Base-by-base conservation (phyloP, 2,329 filamentous ascomycete species). In the Penicillium italicum region DNA sequence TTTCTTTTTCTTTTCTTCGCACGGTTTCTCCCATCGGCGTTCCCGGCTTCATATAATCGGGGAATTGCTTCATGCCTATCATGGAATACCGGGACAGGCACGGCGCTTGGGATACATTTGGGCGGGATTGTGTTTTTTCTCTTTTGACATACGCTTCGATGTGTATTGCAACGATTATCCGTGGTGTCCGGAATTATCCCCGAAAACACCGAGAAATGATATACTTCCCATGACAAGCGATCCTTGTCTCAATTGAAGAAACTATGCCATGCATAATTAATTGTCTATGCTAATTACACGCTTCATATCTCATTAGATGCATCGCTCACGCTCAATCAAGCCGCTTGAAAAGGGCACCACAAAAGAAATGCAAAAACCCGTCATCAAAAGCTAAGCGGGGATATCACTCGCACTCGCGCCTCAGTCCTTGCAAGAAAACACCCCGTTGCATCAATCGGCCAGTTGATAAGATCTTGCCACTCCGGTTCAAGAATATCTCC, bases 381-480 rank as follows among this genome's bases (percentile, higher is more conserved):
- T 18, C 38, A 42, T 40, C 46, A 50, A 50, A 26, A 12, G 16
- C 30, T 12, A 43, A 50, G 14, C 16, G 48, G 20, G 9, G 48
- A 10, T 28, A 33, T 16, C 37, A 33, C 47, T 31, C 28, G 28
- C 37, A 43, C 36, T 41, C 37, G 37, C 20, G n/a, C 37, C 20
- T 43, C 37, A 16, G 11, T 26, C 20, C 48, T 43, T 5, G 64
- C 58, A 47, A 67, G 56, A 56, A 63, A 64, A 50, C 63, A 70
- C 5, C 70, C 69, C 11, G 69, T 72, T 24, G 69, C 69, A 58
- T 72, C 70, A 9, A 71, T 54, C 18, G 69, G 69, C 71, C 71
- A 74, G 36, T 55, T 63, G 24, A 73, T 62, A 31, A 66, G 61
- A 18, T 66, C 61, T 12, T 55, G 62, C 66, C 66, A 72, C 43